phyloP scores from a whole-genome alignment of 495 filamentous ascomycete species.

The Saxophila tyrrhenica region DNA sequence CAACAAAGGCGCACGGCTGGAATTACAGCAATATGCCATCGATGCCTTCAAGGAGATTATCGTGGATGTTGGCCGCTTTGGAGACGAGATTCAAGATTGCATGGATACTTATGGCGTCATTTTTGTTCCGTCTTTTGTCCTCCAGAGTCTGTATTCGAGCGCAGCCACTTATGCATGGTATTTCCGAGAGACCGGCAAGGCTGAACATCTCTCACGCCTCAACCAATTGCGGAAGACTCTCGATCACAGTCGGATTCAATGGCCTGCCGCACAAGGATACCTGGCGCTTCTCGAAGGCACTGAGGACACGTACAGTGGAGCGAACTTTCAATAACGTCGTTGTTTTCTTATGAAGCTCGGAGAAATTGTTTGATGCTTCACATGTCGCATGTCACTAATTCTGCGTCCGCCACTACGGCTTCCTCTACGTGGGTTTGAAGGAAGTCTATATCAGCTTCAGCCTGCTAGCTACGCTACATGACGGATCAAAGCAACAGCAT shows the following conservation, averaged over 20 bases:
- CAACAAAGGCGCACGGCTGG: constrained; percentile 10
- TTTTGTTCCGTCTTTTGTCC: constrained; percentile 23
- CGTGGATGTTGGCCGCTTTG: constrained; percentile 14
- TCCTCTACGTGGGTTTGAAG: too few species aligned
- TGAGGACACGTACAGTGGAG: not conserved
- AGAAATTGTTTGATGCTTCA: too few species aligned
- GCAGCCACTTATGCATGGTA: constrained; percentile 27
- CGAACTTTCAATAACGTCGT: not conserved
- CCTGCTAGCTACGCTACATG: too few species aligned
- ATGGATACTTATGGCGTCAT: constrained; percentile 8
- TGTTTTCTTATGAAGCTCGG: too few species aligned
- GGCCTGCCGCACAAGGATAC: not conserved
- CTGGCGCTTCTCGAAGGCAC: not conserved
- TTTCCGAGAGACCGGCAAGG: constrained; percentile 9
- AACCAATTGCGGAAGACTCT: constrained; percentile 20
- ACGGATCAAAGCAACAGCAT: too few species aligned
- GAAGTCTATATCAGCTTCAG: too few species aligned
- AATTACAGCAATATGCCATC: constrained; percentile 15
- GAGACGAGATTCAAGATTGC: not conserved
- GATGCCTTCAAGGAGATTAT: constrained; percentile 24
- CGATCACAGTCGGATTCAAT: not conserved
- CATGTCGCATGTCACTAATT: too few species aligned
- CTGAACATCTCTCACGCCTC: constrained; percentile 3
- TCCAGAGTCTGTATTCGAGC: constrained; percentile 24
- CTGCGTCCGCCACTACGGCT: too few species aligned